Evolutionary conservation across 495 filamentous ascomycete genomes (phyloP), one percentile per base, ranked within the genome.

Genomic region (Apiosordaria backusii): DNA sequence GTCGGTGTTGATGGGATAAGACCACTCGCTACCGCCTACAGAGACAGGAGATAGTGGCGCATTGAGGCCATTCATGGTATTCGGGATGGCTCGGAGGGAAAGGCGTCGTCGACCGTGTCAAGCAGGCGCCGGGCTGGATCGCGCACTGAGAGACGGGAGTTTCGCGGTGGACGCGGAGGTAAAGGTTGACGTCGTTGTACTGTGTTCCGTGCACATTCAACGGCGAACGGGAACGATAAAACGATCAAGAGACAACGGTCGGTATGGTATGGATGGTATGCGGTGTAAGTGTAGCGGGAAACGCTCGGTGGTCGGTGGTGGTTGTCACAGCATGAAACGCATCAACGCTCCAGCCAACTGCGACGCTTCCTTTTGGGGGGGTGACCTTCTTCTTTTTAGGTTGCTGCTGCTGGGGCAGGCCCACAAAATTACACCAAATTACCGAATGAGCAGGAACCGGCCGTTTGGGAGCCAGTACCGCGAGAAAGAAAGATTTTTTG

Each of bases 11-110:
- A 27, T 74, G 58, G 89, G 85, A 74, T 96, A 94, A 71, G 92
- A 93, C 92, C 92, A 97, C 78, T 97, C 92, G 79, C 88, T 96
- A 70, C 89, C 88, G 72, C 88, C 87, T 84, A 85, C 68, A 76
- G 92, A 94, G 75, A 91, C 88, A 74, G 92, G 92, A 75, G 92
- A 94, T 79, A 93, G 87, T 68, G 90, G 89, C 74, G 81, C 80
- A 83, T 83, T 81, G 73, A 80, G 80, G 66, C 75, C 77, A 72
- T 78, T 82, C 80, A 83, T 83, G 69, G 70, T 79, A 67, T 72
- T 71, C 68, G 65, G 58, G n/a, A 62, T 57, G 26, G 60, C 23
- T 54, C 60, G 67, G 65, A 63, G 61, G 65, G n/a, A 53, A 59
- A 13, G 9, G 9, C 35, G 13, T 45, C 29, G 61, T 59, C 65